Evolutionary conservation across 2,329 filamentous ascomycete genomes (phyloP).

Genomic region (Magnaporthiopsis rhizophila): DNA sequence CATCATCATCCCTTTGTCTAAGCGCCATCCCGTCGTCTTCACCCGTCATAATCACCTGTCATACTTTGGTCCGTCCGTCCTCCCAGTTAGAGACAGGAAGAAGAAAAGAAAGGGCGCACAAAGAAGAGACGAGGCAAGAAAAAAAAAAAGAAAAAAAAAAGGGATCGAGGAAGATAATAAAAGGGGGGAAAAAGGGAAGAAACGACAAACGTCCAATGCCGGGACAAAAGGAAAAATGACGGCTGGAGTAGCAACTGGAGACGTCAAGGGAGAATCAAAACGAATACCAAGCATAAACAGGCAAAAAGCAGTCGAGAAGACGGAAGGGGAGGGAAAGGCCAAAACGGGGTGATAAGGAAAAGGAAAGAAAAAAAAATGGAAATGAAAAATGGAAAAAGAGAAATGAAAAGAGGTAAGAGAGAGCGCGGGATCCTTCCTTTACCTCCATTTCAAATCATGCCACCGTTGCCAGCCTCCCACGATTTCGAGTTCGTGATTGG

Average conservation of each 20-base stretch:
- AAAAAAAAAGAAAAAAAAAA: background rate
- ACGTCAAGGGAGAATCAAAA: background rate
- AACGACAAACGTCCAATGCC: background rate
- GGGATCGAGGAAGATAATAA: background rate
- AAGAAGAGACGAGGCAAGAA: background rate
- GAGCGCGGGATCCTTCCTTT: background rate
- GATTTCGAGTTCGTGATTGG: background rate
- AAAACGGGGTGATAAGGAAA: background rate
- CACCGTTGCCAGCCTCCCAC: background rate
- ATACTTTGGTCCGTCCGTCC: background rate
- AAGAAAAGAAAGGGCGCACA: background rate
- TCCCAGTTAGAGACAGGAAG: background rate
- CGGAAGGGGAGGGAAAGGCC: background rate
- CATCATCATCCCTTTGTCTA: background rate
- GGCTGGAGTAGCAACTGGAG: background rate
- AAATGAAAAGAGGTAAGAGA: background rate
- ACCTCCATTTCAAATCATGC: background rate
- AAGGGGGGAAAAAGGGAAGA: background rate
- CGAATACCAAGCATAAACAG: constrained; percentile 1
- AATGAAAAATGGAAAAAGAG: background rate
- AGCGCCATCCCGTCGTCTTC: background rate
- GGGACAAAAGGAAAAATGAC: background rate
- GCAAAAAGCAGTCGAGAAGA: constrained; percentile 8
- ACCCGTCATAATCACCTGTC: background rate
- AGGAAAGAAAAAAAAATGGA: background rate